Evolutionary conservation across 352 stramenopile genomes (phyloP), one percentile per base, ranked within the genome.

Genomic region (Globisporangium emineosum): DNA sequence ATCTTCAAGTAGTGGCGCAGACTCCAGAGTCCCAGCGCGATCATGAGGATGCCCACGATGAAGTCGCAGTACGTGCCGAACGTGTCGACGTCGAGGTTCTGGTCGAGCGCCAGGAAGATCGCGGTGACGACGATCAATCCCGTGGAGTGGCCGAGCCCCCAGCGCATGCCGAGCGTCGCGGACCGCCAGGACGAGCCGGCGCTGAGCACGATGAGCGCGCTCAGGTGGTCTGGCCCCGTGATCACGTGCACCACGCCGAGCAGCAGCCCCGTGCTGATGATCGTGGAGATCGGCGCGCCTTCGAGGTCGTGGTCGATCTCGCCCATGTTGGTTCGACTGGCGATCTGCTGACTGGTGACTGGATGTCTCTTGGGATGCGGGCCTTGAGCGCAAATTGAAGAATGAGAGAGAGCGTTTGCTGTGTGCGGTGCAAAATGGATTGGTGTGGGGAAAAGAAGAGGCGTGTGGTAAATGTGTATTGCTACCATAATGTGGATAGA

Each of bases 211-310:
- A 87, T 86, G 13, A 97, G 69, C 32, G 89, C 89, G n/a, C 81
- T 90, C 1, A 97, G 75, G 71, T 97, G 91, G 73, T 97, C 89
- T 0, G 91, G 91, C 0, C 78, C 78, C 40, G 78, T 88, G 66
- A 88, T 62, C 64, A 88, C 78, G 60, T 88, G 78, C 27, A 88
- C 65, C 54, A 88, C 62, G 53, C 78, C 78, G 5, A 88, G 63
- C 32, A 81, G 64, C 23, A 88, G 65, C 0, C 78, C 78, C 53
- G 78, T 84, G 72, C 69, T 68, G 66, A 87, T 81, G 64, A 87
- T 64, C 23, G 68, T 73, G 47, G 57, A 62, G 49, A 81, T 64
- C 42, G 69, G 70, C 15, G 77, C 73, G 45, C 56, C 56, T 12
- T 70, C 61, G 27, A 86, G 65, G 27, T 65, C 65, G 45, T 79